Evolutionary conservation across 352 stramenopile species (phyloP), one percentile per base, ranked within the genome.

Genomic region (Phytophthora lateralis): DNA sequence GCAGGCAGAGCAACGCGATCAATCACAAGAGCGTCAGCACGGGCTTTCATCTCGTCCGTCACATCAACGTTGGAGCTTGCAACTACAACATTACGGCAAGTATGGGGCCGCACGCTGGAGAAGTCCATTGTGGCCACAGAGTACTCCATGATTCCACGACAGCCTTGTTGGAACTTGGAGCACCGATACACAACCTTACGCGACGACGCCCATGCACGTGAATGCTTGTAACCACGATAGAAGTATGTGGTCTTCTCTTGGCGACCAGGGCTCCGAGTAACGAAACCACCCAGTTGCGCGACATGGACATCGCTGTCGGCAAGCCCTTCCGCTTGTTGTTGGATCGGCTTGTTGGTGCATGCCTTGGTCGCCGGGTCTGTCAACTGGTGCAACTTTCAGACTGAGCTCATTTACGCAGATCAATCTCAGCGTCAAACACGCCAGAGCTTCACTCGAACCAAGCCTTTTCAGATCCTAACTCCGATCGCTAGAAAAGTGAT

Each of bases 181-280:
- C 54, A 70, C n/a, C 55, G 48, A n/a, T 61, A 64, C 1, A 48
- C 50, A 18, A 45, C 51, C 27, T 56, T 64, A 12, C 39, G 43
- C 4, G 18, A 57, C 6, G 30, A 39, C 6, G 38, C 41, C 37
- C 37, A 64, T 3, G 45, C 35, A 50, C 48, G 38, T 6, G 27
- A 39, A 29, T 57, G 51, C 46, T 64, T 57, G 17, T 41, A 64
- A 4, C 34, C 55, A 42, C 44, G n/a, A 18, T 50, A 61, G 43
- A 41, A 54, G 32, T 30, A 61, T 20, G 37, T 48, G 12, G 34
- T 18, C 10, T 11, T 6, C 10, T 41, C 34, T 29, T 41, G 34
- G 30, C 30, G 30, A 12, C 30, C 30, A 35, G 30, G 10, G 30
- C 30, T 11, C 8, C 10, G 8, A 3, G 30, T 14, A 14, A 35